A percentile compares a stretch with the other conserved stretches of the same genome.
Conservation (phyloP, 106 monocot species). For the Agapanthus africanus region DNA sequence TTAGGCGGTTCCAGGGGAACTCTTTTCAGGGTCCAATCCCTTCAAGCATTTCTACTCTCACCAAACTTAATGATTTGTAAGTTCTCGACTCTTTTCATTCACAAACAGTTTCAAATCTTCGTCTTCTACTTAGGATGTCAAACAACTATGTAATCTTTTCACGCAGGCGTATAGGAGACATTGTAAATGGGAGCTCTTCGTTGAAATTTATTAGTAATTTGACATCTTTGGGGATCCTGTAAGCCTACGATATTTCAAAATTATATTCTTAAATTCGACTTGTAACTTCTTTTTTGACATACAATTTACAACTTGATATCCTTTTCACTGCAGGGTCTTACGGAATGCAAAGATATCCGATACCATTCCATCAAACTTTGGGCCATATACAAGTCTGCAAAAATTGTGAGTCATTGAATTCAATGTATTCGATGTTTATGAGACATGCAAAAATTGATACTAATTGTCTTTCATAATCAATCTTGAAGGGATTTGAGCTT, state of each 20-base stretch:
- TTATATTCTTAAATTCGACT: neutral
- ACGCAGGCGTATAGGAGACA: conserved; percentile 64
- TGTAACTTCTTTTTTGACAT: neutral
- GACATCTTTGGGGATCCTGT: conserved; percentile 68
- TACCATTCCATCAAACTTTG: conserved; percentile 39
- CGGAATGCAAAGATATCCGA: conserved; percentile 66
- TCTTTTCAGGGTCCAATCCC: conserved; percentile 76
- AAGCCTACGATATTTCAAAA: conserved; percentile 17
- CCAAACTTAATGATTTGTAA: conserved; percentile 30
- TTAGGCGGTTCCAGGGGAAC: conserved; percentile 16
- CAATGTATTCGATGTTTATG: neutral
- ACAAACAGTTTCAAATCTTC: too few species aligned
- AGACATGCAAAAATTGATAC: neutral
- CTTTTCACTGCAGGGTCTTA: conserved; percentile 38
- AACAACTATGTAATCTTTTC: neutral
- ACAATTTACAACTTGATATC: neutral
- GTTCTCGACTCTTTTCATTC: too few species aligned
- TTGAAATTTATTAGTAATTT: conserved; percentile 61
- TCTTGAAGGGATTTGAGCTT: conserved; percentile 81
- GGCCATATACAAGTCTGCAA: conserved; percentile 29
- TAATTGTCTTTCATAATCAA: neutral
- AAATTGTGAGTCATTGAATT: conserved; percentile 43
- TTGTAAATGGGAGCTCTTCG: conserved; percentile 61
- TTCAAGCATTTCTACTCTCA: conserved; percentile 39
- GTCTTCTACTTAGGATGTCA: too few species aligned